Evolutionary conservation across 345 rosid species (phyloP).

Genomic region (Eucalyptus shirleyi): DNA sequence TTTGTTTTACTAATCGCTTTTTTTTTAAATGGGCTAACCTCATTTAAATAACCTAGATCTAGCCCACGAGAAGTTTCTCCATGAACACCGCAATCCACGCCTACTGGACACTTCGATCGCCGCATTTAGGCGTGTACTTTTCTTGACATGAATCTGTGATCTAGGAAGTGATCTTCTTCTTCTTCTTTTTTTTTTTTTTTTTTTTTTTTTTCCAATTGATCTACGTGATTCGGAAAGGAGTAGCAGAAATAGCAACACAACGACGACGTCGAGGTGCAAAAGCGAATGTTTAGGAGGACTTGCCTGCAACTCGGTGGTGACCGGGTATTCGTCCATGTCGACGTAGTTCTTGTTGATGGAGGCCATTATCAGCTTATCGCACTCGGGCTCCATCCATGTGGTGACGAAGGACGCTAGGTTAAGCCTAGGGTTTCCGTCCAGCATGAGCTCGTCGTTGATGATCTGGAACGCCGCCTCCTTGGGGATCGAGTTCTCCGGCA

Average conservation of each 20-base stretch:
- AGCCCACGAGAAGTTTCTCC: background rate
- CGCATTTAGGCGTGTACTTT: background rate
- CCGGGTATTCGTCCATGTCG: conserved; percentile 60
- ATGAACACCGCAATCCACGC: background rate
- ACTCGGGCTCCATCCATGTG: conserved; percentile 58
- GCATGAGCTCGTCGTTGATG: conserved; percentile 50
- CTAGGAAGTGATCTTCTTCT: background rate
- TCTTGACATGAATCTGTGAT: background rate
- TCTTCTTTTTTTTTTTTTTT: background rate
- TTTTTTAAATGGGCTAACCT: background rate
- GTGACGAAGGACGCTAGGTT: conserved; percentile 51
- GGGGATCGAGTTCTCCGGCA: conserved; percentile 37
- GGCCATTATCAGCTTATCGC: conserved; percentile 45
- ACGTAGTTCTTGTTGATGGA: conserved; percentile 46
- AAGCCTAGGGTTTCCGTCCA: conserved; percentile 44
- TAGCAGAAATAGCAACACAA: background rate
- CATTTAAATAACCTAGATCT: background rate
- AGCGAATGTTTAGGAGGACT: background rate
- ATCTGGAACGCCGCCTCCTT: conserved; percentile 51
- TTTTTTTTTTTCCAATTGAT: background rate
- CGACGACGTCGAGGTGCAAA: background rate
- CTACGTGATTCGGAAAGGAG: background rate
- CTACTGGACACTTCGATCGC: background rate
- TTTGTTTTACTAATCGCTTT: background rate
- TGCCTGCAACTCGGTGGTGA: conserved; percentile 51